Base-by-base conservation (phyloP, 257 asterid genomes). In the Leptodermis oblonga region DNA sequence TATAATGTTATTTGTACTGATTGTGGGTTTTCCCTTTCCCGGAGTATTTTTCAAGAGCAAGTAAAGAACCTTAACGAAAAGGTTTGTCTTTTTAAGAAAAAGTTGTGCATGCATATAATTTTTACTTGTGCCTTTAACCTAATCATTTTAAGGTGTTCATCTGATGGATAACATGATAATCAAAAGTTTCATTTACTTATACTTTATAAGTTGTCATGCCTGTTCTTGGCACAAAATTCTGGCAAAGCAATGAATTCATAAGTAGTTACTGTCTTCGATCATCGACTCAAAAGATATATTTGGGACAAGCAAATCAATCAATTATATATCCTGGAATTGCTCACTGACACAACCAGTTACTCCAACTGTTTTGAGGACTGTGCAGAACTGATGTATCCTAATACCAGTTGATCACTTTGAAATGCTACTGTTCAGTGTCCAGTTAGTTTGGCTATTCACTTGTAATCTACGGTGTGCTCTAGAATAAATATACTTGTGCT, bases 21-120 rank as follows among this genome's bases (percentile, higher is more conserved):
- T 31, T 93, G 99, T 77, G 94, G 88, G 42, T 87, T 79, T 82
- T 84, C 99, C 73, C 30, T 90, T 72, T 76, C 94, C 70, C 88
- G 99, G 78, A 77, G 80, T 73, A 76, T 80, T 60, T 93, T 93
- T 79, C 97, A 90, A 79, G 97, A 88, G 74, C 87, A 87, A 78
- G 96, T 93, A 76, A 93, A 88, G 86, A 87, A 88, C 79, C 91
- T 83, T 64, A 93, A 93, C 76, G 87, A 87, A 23, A 85, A 88
- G 97, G 99, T 93, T 74, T 68, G 87, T 76, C 51, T 62, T 51
- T 67, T 26, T 15, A 43, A 25, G 69, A 12, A 33, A 61, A 18
- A 46, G 25, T 23, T 13, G 2, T 62, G 34, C 68, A 22, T 10
- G n/a, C n/a, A 18, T 8, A 11, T 48, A 37, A 46, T 9, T 0